Base-by-base conservation (phyloP, 106 monocot genomes). In the Dendrobium nobile region DNA sequence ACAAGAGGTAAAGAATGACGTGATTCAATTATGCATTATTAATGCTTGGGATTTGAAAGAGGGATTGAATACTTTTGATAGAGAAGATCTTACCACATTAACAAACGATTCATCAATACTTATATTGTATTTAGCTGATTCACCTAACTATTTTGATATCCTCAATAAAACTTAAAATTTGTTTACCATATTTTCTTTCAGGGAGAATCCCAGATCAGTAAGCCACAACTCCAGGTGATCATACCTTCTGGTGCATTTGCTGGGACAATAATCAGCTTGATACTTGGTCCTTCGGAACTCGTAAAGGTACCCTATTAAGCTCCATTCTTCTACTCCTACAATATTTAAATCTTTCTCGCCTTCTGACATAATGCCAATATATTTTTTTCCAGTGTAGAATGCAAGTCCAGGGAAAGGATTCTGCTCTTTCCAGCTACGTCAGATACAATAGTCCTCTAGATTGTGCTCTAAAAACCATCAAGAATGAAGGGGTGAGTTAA, bases 301-400 rank as follows among this genome's bases (percentile, higher is more conserved):
- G 81, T 92, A 19, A 95, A 98, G 89, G 97, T 94, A 24, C 2
- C 10, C 15, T 70, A 33, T 70, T 70, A 4, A 61, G 15, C 15
- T 51, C 51, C 10, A 13, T 51, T 51, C 51, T 51, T 16, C 51
- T 51, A 51, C 2, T 47, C 47, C 47, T 15, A 2, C 2, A 15
- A 51, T 4, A 61, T 22, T 22, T n/a, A 61, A 61, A 33, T 70
- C 37, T 16, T 70, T 65, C 11, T 13, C 70, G 37, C 28, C 37
- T 80, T 81, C 77, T 78, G 54, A 79, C 76, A 65, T 82, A 80
- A 86, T 85, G 75, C 41, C 47, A 80, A 81, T 76, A 64, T 28
- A 31, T 1, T 70, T 82, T 88, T 70, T 76, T 87, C 79, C 94
- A 98, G 97, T 98, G 97, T 88, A 95, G 97, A 87, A 95, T 98